These are phyloP conservation scores for Celoporthe dispersa DNA, from an alignment of 2,329 filamentous ascomycete species.

Conservation along the genomic window DNA sequence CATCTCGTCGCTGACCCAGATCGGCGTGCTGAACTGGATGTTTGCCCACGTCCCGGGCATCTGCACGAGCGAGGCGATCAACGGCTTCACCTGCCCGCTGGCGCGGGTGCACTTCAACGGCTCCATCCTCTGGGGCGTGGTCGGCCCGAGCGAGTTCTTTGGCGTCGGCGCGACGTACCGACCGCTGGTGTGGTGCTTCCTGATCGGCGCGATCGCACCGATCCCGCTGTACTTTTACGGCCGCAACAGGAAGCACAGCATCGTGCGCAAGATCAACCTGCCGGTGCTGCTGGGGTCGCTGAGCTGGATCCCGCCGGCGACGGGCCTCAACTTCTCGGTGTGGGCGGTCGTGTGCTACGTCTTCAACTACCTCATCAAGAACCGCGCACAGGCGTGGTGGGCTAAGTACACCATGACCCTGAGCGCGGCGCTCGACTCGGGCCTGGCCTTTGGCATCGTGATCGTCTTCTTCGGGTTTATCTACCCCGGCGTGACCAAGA, in stretches of 20 bases:
- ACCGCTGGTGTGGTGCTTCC: slow-evolving; percentile 79
- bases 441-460: slow-evolving; percentile 80
- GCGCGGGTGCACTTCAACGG: slow-evolving; percentile 92
- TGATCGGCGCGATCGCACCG: slow-evolving; percentile 75
- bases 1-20: slow-evolving; percentile 79
- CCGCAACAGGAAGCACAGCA: slow-evolving; percentile 60
- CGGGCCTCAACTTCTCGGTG: slow-evolving; percentile 84
- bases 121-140: slow-evolving; percentile 86
- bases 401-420: slow-evolving; percentile 90
- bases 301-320: slow-evolving; percentile 85
- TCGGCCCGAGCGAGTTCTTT: slow-evolving; percentile 83
- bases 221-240: slow-evolving; percentile 74
- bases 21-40: slow-evolving; percentile 89
- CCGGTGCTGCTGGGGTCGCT: slow-evolving; percentile 83
- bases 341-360: slow-evolving; percentile 85
- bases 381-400: slow-evolving; percentile 78
- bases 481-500: slow-evolving; percentile 75
- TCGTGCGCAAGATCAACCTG: slow-evolving; percentile 78
- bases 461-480: slow-evolving; percentile 85
- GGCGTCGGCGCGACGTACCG: slow-evolving; percentile 76
- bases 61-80: slow-evolving; percentile 79
- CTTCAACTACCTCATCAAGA: slow-evolving; percentile 79
- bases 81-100: slow-evolving; percentile 86
- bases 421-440: slow-evolving; percentile 80
- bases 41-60: slow-evolving; percentile 76